phyloP scores from a whole-genome alignment of 352 stramenopile species.

The Heterotrichella gracilis region DNA sequence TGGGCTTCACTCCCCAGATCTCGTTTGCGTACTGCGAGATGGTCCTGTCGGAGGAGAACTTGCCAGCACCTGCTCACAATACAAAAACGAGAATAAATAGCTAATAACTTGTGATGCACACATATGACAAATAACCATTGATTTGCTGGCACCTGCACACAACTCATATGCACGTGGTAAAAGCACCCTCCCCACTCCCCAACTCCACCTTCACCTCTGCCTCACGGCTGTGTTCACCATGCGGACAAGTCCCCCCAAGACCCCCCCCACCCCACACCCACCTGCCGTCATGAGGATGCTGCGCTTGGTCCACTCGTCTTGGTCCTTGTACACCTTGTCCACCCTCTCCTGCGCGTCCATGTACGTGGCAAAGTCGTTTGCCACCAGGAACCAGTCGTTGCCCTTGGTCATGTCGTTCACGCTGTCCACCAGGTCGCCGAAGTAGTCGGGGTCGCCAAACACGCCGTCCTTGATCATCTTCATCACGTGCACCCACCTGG shows the following conservation, averaged over 20 bases:
- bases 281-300: constrained; percentile 18
- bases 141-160: too few species aligned
- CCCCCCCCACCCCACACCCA: too few species aligned
- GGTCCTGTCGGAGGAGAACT: constrained; percentile 18
- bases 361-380: constrained; percentile 18
- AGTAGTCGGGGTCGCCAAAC: neutral
- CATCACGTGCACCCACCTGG: too few species aligned
- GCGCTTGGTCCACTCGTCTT: constrained; percentile 16
- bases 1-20: constrained; percentile 14
- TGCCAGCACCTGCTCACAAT: constrained; percentile 21
- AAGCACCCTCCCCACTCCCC: too few species aligned
- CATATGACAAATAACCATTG: too few species aligned
- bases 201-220: too few species aligned
- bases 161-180: too few species aligned
- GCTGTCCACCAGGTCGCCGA: too few species aligned
- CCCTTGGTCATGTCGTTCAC: neutral
- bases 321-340: constrained; percentile 16
- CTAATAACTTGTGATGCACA: too few species aligned
- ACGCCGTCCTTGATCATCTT: neutral
- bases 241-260: too few species aligned
- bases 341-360: constrained; percentile 13
- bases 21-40: constrained; percentile 15
- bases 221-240: too few species aligned
- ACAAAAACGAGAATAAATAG: too few species aligned
- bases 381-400: constrained; percentile 17